A percentile compares a stretch with the other conserved stretches of the same genome.
Evolutionary conservation across 768 basidiomycete species (phyloP).

Genomic region (Suillus decipiens): DNA sequence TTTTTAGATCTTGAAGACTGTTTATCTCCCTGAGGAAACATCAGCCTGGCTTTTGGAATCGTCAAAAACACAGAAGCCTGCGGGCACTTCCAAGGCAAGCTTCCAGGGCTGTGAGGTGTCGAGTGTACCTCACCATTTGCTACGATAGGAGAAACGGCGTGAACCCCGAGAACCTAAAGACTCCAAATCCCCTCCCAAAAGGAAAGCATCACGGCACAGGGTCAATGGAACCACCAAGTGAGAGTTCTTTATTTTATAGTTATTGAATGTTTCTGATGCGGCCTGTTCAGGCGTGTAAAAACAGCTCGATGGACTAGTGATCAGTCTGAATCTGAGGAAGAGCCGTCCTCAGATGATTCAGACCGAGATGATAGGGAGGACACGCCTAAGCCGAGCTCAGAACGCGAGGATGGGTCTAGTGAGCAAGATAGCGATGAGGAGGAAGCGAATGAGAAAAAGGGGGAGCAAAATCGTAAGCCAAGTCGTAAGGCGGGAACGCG

Average conservation of each 20-base stretch:
- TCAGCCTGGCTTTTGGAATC: conserved; percentile 57
- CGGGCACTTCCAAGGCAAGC: conserved; percentile 30
- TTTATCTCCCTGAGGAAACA: conserved; percentile 67
- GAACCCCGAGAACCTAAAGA: conserved; percentile 47
- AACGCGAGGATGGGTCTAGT: conserved; percentile 40
- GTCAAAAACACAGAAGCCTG: conserved; percentile 40
- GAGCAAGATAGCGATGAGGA: conserved; percentile 30
- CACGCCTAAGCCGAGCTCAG: conserved; percentile 34
- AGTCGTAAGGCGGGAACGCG: conserved; percentile 41
- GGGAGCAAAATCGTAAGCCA: conserved; percentile 36
- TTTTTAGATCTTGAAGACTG: conserved; percentile 65
- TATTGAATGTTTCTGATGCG: conserved; percentile 15
- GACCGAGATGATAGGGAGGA: conserved; percentile 45
- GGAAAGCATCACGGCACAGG: conserved; percentile 46
- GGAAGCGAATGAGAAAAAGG: conserved; percentile 28
- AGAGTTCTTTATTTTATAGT: conserved; percentile 9
- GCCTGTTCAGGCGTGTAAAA: conserved; percentile 27
- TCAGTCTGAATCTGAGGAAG: conserved; percentile 34
- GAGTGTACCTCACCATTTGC: conserved; percentile 1
- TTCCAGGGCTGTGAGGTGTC: not conserved
- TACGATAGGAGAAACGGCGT: conserved; percentile 39
- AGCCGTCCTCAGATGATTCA: conserved; percentile 23
- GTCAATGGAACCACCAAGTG: conserved; percentile 30
- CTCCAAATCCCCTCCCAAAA: conserved; percentile 53
- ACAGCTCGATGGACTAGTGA: conserved; percentile 33